These are phyloP conservation scores for Microbotryum saponariae DNA, from an alignment of 1,284 basidiomycete genomes.

Conservation along the genomic window DNA sequence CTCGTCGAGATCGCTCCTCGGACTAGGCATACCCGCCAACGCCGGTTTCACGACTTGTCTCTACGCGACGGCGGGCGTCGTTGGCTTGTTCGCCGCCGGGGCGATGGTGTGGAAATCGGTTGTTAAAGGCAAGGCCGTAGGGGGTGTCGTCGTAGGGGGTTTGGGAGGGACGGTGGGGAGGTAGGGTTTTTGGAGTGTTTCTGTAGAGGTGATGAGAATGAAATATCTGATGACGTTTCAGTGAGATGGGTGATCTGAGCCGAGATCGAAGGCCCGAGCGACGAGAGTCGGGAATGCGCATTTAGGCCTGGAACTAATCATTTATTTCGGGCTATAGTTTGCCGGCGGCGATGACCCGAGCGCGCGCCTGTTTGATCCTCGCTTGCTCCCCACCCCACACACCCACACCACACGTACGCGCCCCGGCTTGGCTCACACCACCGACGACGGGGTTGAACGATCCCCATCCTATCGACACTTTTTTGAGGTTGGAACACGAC, in stretches of 20 bases:
- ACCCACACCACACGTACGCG: too few relatives aligned
- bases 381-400: too few relatives aligned
- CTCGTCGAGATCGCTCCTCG: conserved; percentile 38
- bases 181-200: conserved; percentile 46
- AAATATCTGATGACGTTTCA: conserved; percentile 67
- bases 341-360: too few relatives aligned
- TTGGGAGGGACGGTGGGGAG: conserved; percentile 54
- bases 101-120: conserved; percentile 53
- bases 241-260: conserved; percentile 61
- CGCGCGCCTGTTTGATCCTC: too few relatives aligned
- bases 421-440: too few relatives aligned
- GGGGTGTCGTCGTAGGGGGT: conserved; percentile 58
- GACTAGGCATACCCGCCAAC: conserved; percentile 42
- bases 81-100: conserved; percentile 60
- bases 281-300: conserved; percentile 44
- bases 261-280: conserved; percentile 51
- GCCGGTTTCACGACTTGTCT: conserved; percentile 57
- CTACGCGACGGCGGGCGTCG: conserved; percentile 58
- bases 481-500: too few relatives aligned
- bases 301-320: too few relatives aligned
- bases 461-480: too few relatives aligned
- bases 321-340: too few relatives aligned
- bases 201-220: conserved; percentile 51
- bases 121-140: conserved; percentile 52
- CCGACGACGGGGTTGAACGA: too few relatives aligned